Base-by-base conservation (phyloP, 208 protist species). In the Jaenimonas drosophilae region DNA sequence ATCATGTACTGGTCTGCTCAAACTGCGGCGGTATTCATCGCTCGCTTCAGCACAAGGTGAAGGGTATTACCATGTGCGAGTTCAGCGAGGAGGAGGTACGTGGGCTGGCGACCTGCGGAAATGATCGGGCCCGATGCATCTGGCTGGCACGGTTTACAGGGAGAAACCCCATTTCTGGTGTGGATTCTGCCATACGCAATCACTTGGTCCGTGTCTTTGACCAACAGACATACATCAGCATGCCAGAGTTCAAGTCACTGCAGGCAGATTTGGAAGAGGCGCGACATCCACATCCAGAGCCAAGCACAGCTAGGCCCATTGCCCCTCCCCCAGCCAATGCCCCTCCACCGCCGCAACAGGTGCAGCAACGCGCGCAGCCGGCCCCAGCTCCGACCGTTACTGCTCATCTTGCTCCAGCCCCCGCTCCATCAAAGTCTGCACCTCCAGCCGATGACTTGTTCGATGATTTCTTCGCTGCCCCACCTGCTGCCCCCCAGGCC, bases 31-130 rank as follows among this genome's bases (percentile, higher is more conserved):
- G 78, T 17, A 42, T 80, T 12, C 83, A 91, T 42, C 77, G 83
- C 53, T 81, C 75, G 28, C 59, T 86, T 23, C 83, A 91, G 64
- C 83, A 91, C 66, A 85, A 81, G 47, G 78, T 91, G 37, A 91
- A 91, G 59, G 83, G 83, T 29, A 86, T 91, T 45, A 77, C 83
- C 6, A 83, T 88, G 69, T 77, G 72, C 46, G 78, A 88, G 56
- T 91, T 91, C 52, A 67, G 31, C 1, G 76, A 84, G 20, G 74
- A 74, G 34, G 83, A 91, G 49, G 61, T 91, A 14, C 52, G 55
- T 6, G 44, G 61, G 12, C 52, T 91, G 29, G 28, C 34, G 17
- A 41, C 76, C 2, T 47, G 68, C 21, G 83, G 83, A 29, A 91
- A 91, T 49, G 83, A 83, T 26, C 52, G 66, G 17, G 83, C 76